These are phyloP conservation scores for Arthrinium puccinioides DNA, from an alignment of 2,329 filamentous ascomycete species.

Conservation along the genomic window DNA sequence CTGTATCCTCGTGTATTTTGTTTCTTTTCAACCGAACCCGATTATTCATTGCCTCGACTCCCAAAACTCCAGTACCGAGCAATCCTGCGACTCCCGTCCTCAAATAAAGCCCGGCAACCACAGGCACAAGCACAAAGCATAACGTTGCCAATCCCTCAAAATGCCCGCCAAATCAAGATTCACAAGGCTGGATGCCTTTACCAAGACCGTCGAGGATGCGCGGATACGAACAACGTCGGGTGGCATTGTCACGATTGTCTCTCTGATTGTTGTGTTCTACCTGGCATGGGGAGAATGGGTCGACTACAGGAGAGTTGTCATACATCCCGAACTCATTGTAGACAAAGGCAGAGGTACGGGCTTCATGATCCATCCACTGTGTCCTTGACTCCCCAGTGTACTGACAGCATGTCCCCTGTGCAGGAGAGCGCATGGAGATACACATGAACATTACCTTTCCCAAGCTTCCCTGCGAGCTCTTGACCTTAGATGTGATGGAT, in stretches of 20 bases:
- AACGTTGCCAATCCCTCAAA: slow-evolving; percentile 6
- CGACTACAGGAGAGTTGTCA: slow-evolving; percentile 79
- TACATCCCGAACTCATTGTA: slow-evolving; percentile 88
- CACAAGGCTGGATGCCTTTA: slow-evolving; percentile 95
- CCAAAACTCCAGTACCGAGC: too few relatives aligned
- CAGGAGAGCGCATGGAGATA: slow-evolving; percentile 97
- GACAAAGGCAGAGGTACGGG: slow-evolving; percentile 85
- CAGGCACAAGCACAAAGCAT: neutral
- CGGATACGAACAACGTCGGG: slow-evolving; percentile 92
- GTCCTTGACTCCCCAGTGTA: too few relatives aligned
- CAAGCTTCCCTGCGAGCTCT: slow-evolving; percentile 83
- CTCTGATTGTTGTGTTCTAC: slow-evolving; percentile 80
- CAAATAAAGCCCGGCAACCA: too few relatives aligned
- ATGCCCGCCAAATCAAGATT: slow-evolving; percentile 94
- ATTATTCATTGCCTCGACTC: too few relatives aligned
- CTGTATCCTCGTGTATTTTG: slow-evolving; percentile 3
- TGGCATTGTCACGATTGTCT: slow-evolving; percentile 88
- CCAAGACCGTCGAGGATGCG: slow-evolving; percentile 98
- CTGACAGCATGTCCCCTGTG: too few relatives aligned
- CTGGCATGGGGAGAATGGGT: slow-evolving; percentile 93
- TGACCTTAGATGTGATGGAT: slow-evolving; percentile 98
- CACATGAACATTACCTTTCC: slow-evolving; percentile 97
- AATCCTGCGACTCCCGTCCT: neutral
- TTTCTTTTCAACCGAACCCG: slow-evolving; percentile 4
- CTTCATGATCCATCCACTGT: slow-evolving; percentile 14